A percentile compares a stretch with the other conserved stretches of the same genome.
Evolutionary conservation across 495 filamentous ascomycete genomes (phyloP).

Genomic region (Sphaerosporella brunnea): DNA sequence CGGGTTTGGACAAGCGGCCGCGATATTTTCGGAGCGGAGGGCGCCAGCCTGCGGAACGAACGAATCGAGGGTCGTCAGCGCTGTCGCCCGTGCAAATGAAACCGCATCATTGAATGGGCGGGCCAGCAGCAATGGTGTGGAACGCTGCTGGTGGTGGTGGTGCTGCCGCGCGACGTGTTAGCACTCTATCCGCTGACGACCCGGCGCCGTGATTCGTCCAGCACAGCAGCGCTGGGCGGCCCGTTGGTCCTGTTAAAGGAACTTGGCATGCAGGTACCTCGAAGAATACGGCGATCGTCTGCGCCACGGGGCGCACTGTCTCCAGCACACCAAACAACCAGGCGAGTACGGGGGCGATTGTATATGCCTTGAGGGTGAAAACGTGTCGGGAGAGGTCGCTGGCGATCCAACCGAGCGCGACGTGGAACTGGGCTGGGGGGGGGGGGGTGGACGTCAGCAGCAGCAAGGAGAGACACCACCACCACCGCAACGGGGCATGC

Average conservation of each 20-base stretch:
- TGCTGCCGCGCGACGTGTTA: slow-evolving; percentile 4
- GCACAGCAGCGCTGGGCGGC: background rate
- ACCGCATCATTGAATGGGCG: too few species aligned
- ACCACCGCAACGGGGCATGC: too few species aligned
- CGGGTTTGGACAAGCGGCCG: background rate
- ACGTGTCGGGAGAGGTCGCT: background rate
- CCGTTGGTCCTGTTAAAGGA: background rate
- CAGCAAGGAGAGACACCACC: too few species aligned
- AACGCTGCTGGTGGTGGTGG: background rate
- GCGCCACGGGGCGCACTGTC: background rate
- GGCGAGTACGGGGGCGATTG: background rate
- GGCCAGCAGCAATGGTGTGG: background rate
- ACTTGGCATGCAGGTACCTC: background rate
- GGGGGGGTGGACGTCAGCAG: too few species aligned
- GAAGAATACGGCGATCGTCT: background rate
- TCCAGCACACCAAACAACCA: background rate
- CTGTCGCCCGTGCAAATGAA: background rate
- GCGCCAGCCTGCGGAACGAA: background rate
- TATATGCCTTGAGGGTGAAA: background rate
- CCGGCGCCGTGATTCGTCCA: background rate
- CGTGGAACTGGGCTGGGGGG: background rate
- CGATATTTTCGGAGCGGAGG: background rate
- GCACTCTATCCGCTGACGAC: background rate
- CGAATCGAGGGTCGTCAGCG: background rate
- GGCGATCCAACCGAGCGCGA: background rate